These are phyloP conservation scores for Corrigiola litoralis DNA, from an alignment of 179 eudicot genomes.

Conservation along the genomic window DNA sequence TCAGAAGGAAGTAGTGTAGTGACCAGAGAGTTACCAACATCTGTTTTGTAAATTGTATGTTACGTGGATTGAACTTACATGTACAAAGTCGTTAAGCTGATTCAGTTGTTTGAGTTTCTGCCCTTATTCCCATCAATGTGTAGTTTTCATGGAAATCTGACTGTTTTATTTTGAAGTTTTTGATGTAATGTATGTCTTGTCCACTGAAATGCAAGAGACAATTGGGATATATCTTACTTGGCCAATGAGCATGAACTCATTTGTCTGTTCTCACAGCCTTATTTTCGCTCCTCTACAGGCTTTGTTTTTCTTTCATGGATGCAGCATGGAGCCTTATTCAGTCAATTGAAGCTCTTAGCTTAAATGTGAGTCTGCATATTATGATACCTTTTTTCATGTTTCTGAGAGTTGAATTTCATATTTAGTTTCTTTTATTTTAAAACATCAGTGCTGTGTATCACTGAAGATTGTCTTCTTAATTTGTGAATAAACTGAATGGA, in stretches of 20 bases:
- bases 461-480: neutral
- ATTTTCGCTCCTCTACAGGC: conserved; percentile 35
- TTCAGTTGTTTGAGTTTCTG: too few species aligned
- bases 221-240: too few species aligned
- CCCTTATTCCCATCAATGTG: too few species aligned
- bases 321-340: conserved; percentile 62
- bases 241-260: neutral
- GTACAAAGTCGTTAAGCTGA: too few species aligned
- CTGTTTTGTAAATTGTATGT: too few species aligned
- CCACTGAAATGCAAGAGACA: too few species aligned
- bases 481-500: neutral
- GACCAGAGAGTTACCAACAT: too few species aligned
- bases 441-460: neutral
- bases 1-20: too few species aligned
- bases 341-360: conserved; percentile 46
- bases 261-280: neutral
- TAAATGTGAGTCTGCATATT: conserved; percentile 50
- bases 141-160: too few species aligned
- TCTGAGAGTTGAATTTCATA: neutral
- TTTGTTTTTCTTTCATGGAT: conserved; percentile 56
- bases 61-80: too few species aligned
- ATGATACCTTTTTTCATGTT: neutral
- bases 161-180: too few species aligned
- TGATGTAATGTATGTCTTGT: too few species aligned
- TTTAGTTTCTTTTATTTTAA: neutral